Evolutionary conservation across 495 filamentous ascomycete species (phyloP), one percentile per base, ranked within the genome.

Genomic region (Mycothermus thermophilus): DNA sequence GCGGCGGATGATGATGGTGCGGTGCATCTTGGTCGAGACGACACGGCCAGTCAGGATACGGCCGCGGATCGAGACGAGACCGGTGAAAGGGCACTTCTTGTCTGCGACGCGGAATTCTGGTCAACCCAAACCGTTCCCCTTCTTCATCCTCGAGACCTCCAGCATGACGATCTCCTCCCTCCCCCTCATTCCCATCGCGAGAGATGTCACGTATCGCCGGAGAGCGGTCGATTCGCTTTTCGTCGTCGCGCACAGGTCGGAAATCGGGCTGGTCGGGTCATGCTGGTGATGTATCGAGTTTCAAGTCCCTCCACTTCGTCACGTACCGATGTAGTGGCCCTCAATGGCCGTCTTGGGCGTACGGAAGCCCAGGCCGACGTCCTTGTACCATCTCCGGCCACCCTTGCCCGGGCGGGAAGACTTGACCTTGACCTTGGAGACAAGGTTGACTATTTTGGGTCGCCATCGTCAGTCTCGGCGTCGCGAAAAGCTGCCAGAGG

Each of bases 51-150:
- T 94, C 47, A 99, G 73, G 79, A 99, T 95, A 87, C 90, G 87
- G 61, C 90, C 90, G 71, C 90, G 90, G 74, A 96, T 95, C 50
- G 85, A 93, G 54, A 96, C 86, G 58, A 83, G 69, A 60, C 92
- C 92, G 47, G 84, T 93, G 78, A 96, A 99, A 51, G 90, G 90
- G 78, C 90, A 99, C 74, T 99, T 99, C 80, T 99, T 95, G 77
- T 99, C 90, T 94, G 62, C 57, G n/a, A n/a, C n/a, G n/a, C n/a
- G n/a, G n/a, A n/a, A n/a, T n/a, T n/a, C n/a, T n/a, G 14, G 38
- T 51, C 41, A 54, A 44, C 40, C 27, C n/a, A n/a, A n/a, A n/a
- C n/a, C n/a, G 13, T 31, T 25, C 10, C 27, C 26, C 9, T 23
- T 26, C 37, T 20, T 30, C 27, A 23, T 34, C 26, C 34, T 32